Conservation (phyloP, 2,329 filamentous ascomycete species). For the Xylariaceae sp. region DNA sequence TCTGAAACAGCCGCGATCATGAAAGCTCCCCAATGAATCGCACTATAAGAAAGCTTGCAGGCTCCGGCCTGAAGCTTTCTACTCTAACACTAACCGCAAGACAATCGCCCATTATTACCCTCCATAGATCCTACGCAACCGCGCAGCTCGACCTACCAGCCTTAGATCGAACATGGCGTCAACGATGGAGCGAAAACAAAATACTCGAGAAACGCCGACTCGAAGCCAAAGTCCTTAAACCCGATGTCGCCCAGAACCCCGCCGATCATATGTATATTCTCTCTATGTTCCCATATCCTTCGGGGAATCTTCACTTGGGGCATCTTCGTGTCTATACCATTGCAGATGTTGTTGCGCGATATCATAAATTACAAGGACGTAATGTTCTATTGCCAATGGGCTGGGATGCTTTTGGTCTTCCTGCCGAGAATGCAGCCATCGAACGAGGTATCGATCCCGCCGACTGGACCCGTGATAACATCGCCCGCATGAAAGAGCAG, state of each 20-base stretch:
- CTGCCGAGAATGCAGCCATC: conserved; percentile 90
- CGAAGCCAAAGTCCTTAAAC: neutral
- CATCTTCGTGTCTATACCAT: conserved; percentile 91
- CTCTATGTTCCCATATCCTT: conserved; percentile 94
- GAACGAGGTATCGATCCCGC: conserved; percentile 80
- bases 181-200: conserved; percentile 47
- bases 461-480: conserved; percentile 81
- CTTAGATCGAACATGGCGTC: conserved; percentile 61
- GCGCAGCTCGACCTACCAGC: conserved; percentile 52
- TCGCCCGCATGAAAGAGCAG: conserved; percentile 84
- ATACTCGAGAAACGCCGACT: neutral
- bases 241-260: conserved; percentile 28
- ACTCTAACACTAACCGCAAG: conserved; percentile 9
- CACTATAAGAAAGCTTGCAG: conserved; percentile 32
- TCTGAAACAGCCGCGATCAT: conserved; percentile 23
- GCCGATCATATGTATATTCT: conserved; percentile 70
- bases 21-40: conserved; percentile 35
- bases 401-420: conserved; percentile 91
- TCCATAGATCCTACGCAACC: conserved; percentile 32
- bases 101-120: neutral
- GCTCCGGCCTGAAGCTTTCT: conserved; percentile 31
- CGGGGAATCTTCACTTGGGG: conserved; percentile 83
- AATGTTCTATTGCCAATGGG: conserved; percentile 88
- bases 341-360: conserved; percentile 83
- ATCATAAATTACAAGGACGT: conserved; percentile 74